phyloP scores from a whole-genome alignment of 1,284 basidiomycete species.

The Apiotrichum mycotoxinovorans region DNA sequence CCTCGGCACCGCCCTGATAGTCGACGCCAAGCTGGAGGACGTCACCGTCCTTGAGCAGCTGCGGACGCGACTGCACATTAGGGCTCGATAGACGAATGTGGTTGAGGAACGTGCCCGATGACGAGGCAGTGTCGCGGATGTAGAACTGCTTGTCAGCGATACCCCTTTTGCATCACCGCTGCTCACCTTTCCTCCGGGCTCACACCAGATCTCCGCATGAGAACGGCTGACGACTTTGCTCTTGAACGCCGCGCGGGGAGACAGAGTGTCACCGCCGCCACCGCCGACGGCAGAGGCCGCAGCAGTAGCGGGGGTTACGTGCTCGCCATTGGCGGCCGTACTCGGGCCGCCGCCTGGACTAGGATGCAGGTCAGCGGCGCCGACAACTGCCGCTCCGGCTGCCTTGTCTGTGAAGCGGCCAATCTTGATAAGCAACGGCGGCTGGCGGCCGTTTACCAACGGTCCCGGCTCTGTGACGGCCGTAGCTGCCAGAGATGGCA shows the following conservation, averaged over 20 bases:
- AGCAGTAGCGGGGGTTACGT: neutral
- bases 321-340: neutral
- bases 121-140: conserved; percentile 86
- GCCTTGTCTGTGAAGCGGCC: conserved; percentile 77
- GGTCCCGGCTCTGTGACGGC: conserved; percentile 25
- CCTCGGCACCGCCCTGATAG: conserved; percentile 95
- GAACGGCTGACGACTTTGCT: conserved; percentile 91
- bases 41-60: conserved; percentile 86
- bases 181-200: conserved; percentile 54
- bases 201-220: conserved; percentile 92
- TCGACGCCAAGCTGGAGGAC: conserved; percentile 94
- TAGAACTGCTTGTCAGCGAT: conserved; percentile 61
- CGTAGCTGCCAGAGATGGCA: conserved; percentile 33
- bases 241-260: conserved; percentile 88
- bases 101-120: conserved; percentile 92
- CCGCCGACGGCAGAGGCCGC: conserved; percentile 29
- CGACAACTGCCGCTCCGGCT: conserved; percentile 9
- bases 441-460: conserved; percentile 52
- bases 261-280: conserved; percentile 59
- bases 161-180: neutral
- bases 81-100: conserved; percentile 84
- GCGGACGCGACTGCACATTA: conserved; percentile 72
- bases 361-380: neutral
- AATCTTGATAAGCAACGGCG: conserved; percentile 66
- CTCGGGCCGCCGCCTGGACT: neutral